Evolutionary conservation across 2,329 filamentous ascomycete species (phyloP).

Genomic region (Zymoseptoria tritici): DNA sequence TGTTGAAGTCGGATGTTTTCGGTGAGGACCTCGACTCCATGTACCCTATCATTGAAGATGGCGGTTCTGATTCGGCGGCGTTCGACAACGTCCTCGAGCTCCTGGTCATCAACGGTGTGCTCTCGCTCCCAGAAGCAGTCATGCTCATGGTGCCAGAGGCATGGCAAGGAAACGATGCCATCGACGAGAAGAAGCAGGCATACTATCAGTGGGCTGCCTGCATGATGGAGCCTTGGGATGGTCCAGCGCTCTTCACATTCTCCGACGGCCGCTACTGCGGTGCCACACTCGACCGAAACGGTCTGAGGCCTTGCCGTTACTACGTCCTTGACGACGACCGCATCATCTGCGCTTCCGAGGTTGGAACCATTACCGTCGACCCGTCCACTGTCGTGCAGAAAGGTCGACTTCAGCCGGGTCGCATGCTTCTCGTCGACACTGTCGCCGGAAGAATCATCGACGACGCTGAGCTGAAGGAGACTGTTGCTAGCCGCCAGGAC

Average conservation of each 20-base stretch:
- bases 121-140: conserved; percentile 89
- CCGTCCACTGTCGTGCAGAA: conserved; percentile 87
- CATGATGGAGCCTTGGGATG: conserved; percentile 99
- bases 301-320: conserved; percentile 89
- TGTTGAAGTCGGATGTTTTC: conserved; percentile 88
- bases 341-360: conserved; percentile 94
- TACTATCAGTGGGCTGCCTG: conserved; percentile 99
- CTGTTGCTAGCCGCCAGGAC: conserved; percentile 77
- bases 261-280: conserved; percentile 94
- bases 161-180: conserved; percentile 86
- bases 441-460: conserved; percentile 87
- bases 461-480: conserved; percentile 82
- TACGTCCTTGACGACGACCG: conserved; percentile 95
- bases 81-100: conserved; percentile 96
- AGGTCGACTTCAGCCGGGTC: conserved; percentile 85
- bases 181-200: conserved; percentile 91
- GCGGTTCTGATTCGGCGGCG: conserved; percentile 90
- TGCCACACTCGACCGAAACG: conserved; percentile 93
- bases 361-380: conserved; percentile 86
- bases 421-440: conserved; percentile 94
- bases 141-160: conserved; percentile 99
- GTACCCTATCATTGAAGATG: conserved; percentile 93
- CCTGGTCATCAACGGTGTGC: conserved; percentile 87
- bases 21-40: conserved; percentile 83
- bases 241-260: conserved; percentile 92